Evolutionary conservation across 2,329 filamentous ascomycete species (phyloP).

Genomic region (Aspergillus aculeatinus): DNA sequence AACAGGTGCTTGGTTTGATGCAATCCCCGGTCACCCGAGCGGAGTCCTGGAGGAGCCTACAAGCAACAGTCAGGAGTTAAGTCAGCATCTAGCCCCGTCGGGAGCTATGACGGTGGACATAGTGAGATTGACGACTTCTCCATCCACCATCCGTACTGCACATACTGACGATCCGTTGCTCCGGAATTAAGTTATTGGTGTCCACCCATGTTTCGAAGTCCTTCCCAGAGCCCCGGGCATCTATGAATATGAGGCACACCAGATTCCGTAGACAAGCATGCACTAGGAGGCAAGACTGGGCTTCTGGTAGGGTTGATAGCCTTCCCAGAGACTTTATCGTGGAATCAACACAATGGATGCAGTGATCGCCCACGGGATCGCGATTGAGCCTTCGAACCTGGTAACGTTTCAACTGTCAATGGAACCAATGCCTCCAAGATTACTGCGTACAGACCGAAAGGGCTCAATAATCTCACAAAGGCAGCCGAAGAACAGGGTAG

Average conservation of each 20-base stretch:
- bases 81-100: not conserved
- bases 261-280: no score
- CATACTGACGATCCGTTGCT: not conserved
- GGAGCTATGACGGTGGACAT: not conserved
- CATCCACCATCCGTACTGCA: not conserved
- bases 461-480: slow-evolving; percentile 2
- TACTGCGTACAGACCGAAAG: not conserved
- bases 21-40: not conserved
- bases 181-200: not conserved
- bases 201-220: not conserved
- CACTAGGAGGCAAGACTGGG: no score
- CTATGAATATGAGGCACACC: not conserved
- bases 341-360: not conserved
- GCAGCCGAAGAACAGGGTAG: slow-evolving; percentile 1
- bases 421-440: not conserved
- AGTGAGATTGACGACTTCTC: not conserved
- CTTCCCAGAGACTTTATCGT: not conserved
- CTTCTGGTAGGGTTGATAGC: not conserved
- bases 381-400: not conserved
- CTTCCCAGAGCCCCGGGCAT: not conserved
- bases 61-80: not conserved
- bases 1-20: not conserved
- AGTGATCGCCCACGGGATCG: not conserved
- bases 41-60: not conserved
- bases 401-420: not conserved